Base-by-base conservation (phyloP, 2,329 filamentous ascomycete genomes). In the Trichoderma afroharzianum region DNA sequence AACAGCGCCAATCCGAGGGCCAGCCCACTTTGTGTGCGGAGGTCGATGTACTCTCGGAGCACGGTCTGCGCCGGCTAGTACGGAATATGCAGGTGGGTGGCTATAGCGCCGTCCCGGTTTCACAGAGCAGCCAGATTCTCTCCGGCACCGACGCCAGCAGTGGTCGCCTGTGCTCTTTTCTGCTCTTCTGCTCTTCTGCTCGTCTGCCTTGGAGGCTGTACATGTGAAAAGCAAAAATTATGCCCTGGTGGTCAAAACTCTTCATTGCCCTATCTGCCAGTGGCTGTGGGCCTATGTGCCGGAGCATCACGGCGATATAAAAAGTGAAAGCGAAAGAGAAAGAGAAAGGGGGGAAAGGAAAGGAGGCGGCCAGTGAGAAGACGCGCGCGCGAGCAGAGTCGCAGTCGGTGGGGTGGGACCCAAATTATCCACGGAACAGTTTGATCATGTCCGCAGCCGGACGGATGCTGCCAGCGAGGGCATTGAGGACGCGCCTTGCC, bases 1-100 rank as follows among this genome's bases (percentile, higher is more conserved):
- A 53, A 59, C 57, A 33, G 28, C n/a, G 63, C 14, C 36, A 68
- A 68, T 66, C 55, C 55, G n/a, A 59, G 36, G 24, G 30, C 18
- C 63, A 58, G 57, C 24, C 50, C 63, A 57, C 50, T 57, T 28
- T 28, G 12, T n/a, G 33, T 68, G 55, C 66, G 66, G 66, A 68
- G 66, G 66, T 57, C 50, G 30, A 33, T 47, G 36, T 59, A 21
- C 36, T n/a, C 14, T 47, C 53, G 66, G 66, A 68, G 66, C 53
- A 68, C 66, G 66, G 66, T 59, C 66, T 68, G 63, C 53, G 66
- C 66, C 66, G 66, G 66, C 66, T 68, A 68, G 66, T 68, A 68
- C 66, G 66, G 66, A 68, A 68, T 68, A 53, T 70, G 67, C 67
- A 70, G 67, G 67, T 62, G 67, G 67, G 58, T 70, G 57, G 55